Evolutionary conservation across 106 monocot genomes (phyloP), one percentile per base, ranked within the genome.

Genomic region (Platanthera guangdongensis): DNA sequence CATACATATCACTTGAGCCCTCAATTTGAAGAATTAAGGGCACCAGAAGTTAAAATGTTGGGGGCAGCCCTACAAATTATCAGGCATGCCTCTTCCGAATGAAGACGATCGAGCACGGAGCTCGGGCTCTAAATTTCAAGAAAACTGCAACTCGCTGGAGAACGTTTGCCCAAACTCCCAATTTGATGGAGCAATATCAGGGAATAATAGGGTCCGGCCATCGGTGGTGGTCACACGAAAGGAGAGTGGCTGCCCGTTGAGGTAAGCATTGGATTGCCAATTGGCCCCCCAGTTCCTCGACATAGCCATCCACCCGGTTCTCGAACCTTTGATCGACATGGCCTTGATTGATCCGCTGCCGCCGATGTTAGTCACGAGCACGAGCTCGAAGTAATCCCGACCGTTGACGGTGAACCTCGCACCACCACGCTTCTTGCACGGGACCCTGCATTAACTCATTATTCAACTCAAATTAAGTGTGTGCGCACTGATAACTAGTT

Each of bases 251-350:
- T 87, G 84, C 1, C 83, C 85, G 49, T 83, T 83, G 4, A 90
- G 79, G 50, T 80, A 78, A 9, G 78, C 77, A 11, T 87, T 84
- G 19, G 87, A 74, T 49, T 87, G 87, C 90, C 90, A 90, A 53
- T 82, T 87, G 32, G 85, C 82, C 10, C 90, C 90, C 87, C 84
- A 87, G 55, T 85, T 87, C 75, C 85, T 84, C 1, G 82, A 80
- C 87, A 87, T 81, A 3, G 82, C 64, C 14, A 74, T 50, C 87
- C 90, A 90, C 5, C 76, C 76, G 4, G 85, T 83, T 4, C 9
- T 76, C 2, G 78, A 62, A 7, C 85, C 87, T 60, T 85, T 87
- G 52, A 87, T 76, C 4, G 82, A 63, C 71, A 90, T 83, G 9
- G 83, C 75, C 25, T 82, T 16, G 53, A 90, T 68, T 0, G 80